A percentile compares a stretch with the other conserved stretches of the same genome.
These are phyloP conservation scores for Aspergillus alliaceus DNA, from an alignment of 2,329 filamentous ascomycete genomes.

Conservation along the genomic window DNA sequence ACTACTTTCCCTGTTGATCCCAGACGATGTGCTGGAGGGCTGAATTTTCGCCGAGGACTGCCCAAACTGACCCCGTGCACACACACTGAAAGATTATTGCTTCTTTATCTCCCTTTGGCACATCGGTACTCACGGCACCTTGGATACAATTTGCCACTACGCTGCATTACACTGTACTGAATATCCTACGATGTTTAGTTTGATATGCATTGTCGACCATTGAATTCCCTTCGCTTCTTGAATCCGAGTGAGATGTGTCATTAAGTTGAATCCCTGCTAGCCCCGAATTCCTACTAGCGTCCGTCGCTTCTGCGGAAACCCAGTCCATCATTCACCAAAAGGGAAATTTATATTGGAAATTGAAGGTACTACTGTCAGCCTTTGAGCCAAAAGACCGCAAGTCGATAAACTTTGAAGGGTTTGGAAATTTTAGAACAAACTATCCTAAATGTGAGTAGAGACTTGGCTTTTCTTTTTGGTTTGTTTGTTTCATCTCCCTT, in stretches of 20 bases:
- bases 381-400: background rate
- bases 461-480: no score
- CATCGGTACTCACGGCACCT: background rate
- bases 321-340: background rate
- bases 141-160: no score
- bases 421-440: background rate
- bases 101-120: background rate
- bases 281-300: conserved; percentile 4
- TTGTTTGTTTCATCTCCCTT: no score
- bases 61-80: background rate
- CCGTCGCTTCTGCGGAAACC: conserved; percentile 9
- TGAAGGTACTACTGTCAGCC: background rate
- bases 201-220: background rate
- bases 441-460: no score
- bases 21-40: conserved; percentile 5
- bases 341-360: background rate
- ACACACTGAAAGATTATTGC: background rate
- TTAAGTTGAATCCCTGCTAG: background rate
- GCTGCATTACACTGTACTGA: no score
- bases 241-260: background rate
- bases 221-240: background rate
- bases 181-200: background rate
- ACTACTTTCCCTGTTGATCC: background rate
- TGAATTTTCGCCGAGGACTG: conserved; percentile 5
- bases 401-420: background rate